Percentiles rank a stretch among this genome's conserved stretches.
Evolutionary conservation across 2,329 filamentous ascomycete genomes (phyloP).

Genomic region (Penicillium sumatraense): DNA sequence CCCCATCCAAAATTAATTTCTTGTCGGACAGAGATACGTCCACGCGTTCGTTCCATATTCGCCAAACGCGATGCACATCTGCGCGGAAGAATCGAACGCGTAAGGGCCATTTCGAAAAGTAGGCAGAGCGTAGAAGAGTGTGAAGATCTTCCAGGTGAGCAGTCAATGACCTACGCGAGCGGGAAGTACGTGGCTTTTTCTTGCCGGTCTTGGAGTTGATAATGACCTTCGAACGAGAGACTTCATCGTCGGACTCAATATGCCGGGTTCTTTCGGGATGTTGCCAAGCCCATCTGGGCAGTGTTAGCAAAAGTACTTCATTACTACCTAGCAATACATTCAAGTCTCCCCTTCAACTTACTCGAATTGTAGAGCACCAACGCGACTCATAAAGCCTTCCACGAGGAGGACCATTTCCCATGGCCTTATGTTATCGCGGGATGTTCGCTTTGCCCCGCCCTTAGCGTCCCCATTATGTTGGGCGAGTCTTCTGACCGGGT

Average conservation of each 20-base stretch:
- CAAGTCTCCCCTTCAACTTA: constrained; percentile 61
- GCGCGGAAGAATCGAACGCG: constrained; percentile 75
- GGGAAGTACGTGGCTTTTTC: constrained; percentile 38
- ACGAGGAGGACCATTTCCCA: constrained; percentile 92
- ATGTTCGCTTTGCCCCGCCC: constrained; percentile 81
- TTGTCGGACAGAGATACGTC: constrained; percentile 57
- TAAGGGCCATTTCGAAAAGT: constrained; percentile 83
- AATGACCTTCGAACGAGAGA: constrained; percentile 31
- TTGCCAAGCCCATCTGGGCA: constrained; percentile 80
- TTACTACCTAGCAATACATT: no score
- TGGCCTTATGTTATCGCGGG: constrained; percentile 69
- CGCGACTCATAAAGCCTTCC: constrained; percentile 83
- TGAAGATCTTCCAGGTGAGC: constrained; percentile 81
- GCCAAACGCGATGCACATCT: constrained; percentile 74
- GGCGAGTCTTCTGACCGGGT: constrained; percentile 79
- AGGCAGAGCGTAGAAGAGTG: constrained; percentile 75
- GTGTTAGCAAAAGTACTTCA: no score
- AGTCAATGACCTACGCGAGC: constrained; percentile 64
- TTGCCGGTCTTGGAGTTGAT: constrained; percentile 45
- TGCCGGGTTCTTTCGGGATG: constrained; percentile 82
- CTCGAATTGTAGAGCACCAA: constrained; percentile 93
- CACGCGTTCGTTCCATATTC: constrained; percentile 58
- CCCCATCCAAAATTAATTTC: constrained; percentile 59
- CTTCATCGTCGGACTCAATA: constrained; percentile 67
- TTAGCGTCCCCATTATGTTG: constrained; percentile 88